These are phyloP conservation scores for Litchi chinensis DNA, from an alignment of 345 rosid genomes.

Conservation along the genomic window DNA sequence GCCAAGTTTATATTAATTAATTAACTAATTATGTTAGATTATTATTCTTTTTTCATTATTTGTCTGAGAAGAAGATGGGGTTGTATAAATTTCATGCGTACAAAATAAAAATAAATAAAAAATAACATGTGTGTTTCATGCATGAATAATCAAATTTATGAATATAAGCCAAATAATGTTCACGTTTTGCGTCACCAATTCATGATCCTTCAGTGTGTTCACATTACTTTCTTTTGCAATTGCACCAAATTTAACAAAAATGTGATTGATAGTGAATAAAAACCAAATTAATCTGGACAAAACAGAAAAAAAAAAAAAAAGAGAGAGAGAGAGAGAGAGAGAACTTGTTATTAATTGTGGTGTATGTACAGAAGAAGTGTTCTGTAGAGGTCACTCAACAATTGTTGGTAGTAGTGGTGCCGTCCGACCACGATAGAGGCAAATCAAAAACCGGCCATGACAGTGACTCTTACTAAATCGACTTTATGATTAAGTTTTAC, in stretches of 20 bases:
- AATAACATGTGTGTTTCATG: too few relatives aligned
- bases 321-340: too few relatives aligned
- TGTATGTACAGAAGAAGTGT: too few relatives aligned
- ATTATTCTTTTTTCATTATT: background rate
- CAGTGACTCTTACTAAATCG: background rate
- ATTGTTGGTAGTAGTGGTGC: slow-evolving; percentile 16
- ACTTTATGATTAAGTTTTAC: background rate
- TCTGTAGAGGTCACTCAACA: background rate
- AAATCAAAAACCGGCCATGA: slow-evolving; percentile 24
- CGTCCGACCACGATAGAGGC: slow-evolving; percentile 24
- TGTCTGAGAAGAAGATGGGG: background rate
- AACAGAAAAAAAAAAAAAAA: too few relatives aligned
- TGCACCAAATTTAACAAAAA: background rate
- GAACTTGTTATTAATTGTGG: too few relatives aligned
- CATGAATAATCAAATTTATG: background rate
- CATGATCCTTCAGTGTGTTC: background rate
- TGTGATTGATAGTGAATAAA: too few relatives aligned
- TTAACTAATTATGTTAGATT: too few relatives aligned
- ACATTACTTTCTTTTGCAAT: background rate
- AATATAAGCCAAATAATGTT: background rate
- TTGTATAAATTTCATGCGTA: background rate
- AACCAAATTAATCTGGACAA: too few relatives aligned
- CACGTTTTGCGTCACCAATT: background rate
- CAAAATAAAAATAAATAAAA: too few relatives aligned
- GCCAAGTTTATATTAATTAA: too few relatives aligned